These are phyloP conservation scores for Sugiyamaella boreocaroliniensis DNA, from an alignment of 805 yeast species.

Conservation along the genomic window DNA sequence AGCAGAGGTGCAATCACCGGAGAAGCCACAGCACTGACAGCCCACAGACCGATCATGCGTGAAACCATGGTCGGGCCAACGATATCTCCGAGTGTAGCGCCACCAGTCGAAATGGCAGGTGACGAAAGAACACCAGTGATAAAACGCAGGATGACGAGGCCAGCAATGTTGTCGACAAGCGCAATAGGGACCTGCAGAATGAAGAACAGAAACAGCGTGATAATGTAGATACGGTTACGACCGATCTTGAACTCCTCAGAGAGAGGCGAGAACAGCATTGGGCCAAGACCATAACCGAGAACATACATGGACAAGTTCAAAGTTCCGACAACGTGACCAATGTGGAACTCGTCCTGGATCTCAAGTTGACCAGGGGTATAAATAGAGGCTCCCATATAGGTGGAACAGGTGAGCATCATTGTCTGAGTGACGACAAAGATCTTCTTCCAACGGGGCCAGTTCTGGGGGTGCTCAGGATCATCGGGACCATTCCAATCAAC, in stretches of 20 bases:
- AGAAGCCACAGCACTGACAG: slow-evolving; percentile 48
- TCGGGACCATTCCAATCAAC: slow-evolving; percentile 30
- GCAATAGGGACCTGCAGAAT: slow-evolving; percentile 54
- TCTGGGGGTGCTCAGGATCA: slow-evolving; percentile 40
- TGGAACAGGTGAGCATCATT: slow-evolving; percentile 43
- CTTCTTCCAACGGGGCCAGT: slow-evolving; percentile 47
- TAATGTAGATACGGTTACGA: slow-evolving; percentile 43
- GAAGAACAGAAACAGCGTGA: slow-evolving; percentile 42
- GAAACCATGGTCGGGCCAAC: slow-evolving; percentile 35
- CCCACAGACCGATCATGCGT: slow-evolving; percentile 45
- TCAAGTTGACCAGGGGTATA: slow-evolving; percentile 47
- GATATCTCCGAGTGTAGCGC: slow-evolving; percentile 50
- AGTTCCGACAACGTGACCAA: slow-evolving; percentile 42
- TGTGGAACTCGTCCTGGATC: slow-evolving; percentile 36
- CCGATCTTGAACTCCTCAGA: slow-evolving; percentile 43
- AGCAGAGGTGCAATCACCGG: slow-evolving; percentile 52
- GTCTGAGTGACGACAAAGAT: slow-evolving; percentile 35
- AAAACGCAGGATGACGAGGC: slow-evolving; percentile 45
- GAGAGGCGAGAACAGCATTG: slow-evolving; percentile 55
- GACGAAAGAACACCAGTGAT: slow-evolving; percentile 50
- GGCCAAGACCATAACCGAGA: slow-evolving; percentile 64
- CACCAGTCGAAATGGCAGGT: slow-evolving; percentile 53
- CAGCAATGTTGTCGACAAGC: slow-evolving; percentile 43
- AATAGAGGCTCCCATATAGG: slow-evolving; percentile 55
- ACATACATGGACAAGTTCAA: slow-evolving; percentile 53